Evolutionary conservation across 2,329 filamentous ascomycete genomes (phyloP).

Genomic region (Apiospora rasikravindrae): DNA sequence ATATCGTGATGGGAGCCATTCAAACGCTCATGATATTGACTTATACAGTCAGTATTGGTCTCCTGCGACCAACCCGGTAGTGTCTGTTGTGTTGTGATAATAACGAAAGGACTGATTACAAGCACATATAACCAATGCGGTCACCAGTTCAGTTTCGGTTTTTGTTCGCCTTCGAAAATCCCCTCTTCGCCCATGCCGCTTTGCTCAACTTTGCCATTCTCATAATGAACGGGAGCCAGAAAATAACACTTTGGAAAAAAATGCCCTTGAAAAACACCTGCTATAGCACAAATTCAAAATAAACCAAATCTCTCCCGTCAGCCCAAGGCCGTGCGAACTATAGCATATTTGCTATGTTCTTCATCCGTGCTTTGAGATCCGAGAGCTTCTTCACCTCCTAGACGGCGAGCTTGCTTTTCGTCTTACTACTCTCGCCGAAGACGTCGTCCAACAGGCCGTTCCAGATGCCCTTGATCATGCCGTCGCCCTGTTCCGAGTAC

Average conservation of each 20-base stretch:
- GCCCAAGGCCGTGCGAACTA: not conserved
- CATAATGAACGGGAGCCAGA: not conserved
- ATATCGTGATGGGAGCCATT: slow-evolving; percentile 13
- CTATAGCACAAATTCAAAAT: not conserved
- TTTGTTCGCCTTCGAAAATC: not conserved
- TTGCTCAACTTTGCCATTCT: not conserved
- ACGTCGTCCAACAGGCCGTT: slow-evolving; percentile 23
- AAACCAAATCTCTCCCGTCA: not conserved
- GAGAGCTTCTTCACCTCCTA: slow-evolving; percentile 2
- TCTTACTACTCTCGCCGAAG: slow-evolving; percentile 23
- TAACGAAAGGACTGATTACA: slow-evolving; percentile 14
- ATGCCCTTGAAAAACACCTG: not conserved
- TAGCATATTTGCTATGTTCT: not conserved
- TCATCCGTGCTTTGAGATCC: not conserved
- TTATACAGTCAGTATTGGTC: slow-evolving; percentile 4
- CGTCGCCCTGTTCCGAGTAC: slow-evolving; percentile 4
- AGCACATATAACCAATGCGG: slow-evolving; percentile 10
- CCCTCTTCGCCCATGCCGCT: not conserved
- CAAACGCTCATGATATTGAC: slow-evolving; percentile 8
- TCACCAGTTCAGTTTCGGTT: slow-evolving; percentile 7
- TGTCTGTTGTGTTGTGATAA: not conserved
- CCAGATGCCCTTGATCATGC: slow-evolving; percentile 17
- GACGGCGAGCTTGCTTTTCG: slow-evolving; percentile 7
- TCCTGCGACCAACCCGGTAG: slow-evolving; percentile 4
- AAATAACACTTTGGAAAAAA: not conserved